Percentiles rank a stretch among this genome's conserved stretches.
Conservation (phyloP, 352 stramenopile species). For the Phytophthora litchii region DNA sequence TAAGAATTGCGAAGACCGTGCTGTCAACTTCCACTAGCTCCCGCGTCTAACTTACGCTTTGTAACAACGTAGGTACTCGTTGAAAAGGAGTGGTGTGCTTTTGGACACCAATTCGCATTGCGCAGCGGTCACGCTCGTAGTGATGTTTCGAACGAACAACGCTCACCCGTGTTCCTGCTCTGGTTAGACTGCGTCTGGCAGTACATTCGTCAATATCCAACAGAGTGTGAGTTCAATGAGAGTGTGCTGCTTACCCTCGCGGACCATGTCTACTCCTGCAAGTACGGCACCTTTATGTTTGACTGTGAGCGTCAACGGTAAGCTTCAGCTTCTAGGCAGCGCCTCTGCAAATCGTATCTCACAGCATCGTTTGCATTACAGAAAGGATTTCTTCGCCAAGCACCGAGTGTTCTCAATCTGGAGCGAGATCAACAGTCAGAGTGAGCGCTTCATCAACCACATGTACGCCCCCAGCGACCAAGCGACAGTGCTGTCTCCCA, state of each 20-base stretch:
- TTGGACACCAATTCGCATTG: slow-evolving; percentile 98
- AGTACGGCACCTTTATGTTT: slow-evolving; percentile 98
- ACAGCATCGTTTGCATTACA: slow-evolving; percentile 26
- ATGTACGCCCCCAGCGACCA: slow-evolving; percentile 61
- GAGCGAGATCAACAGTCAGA: slow-evolving; percentile 80
- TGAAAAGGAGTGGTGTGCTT: slow-evolving; percentile 99
- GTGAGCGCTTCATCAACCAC: slow-evolving; percentile 72
- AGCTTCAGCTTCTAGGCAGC: slow-evolving; percentile 3
- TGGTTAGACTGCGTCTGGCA: slow-evolving; percentile 99
- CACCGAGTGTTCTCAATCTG: slow-evolving; percentile 81
- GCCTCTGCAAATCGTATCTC: slow-evolving; percentile 1
- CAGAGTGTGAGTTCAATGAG: slow-evolving; percentile 98
- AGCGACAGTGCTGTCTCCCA: slow-evolving; percentile 56
- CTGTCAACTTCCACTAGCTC: neutral
- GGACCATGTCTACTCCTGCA: slow-evolving; percentile 97
- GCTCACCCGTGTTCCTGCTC: slow-evolving; percentile 98
- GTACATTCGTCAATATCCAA: slow-evolving; percentile 95
- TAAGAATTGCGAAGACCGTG: slow-evolving; percentile 89
- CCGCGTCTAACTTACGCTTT: neutral
- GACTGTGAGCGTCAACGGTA: slow-evolving; percentile 93
- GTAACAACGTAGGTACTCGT: slow-evolving; percentile 74
- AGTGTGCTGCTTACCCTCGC: slow-evolving; percentile 92
- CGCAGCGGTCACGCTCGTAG: slow-evolving; percentile 92
- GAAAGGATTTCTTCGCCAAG: slow-evolving; percentile 81
- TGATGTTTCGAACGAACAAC: slow-evolving; percentile 92